Evolutionary conservation across 495 filamentous ascomycete species (phyloP).

Genomic region (Tuber indicum): DNA sequence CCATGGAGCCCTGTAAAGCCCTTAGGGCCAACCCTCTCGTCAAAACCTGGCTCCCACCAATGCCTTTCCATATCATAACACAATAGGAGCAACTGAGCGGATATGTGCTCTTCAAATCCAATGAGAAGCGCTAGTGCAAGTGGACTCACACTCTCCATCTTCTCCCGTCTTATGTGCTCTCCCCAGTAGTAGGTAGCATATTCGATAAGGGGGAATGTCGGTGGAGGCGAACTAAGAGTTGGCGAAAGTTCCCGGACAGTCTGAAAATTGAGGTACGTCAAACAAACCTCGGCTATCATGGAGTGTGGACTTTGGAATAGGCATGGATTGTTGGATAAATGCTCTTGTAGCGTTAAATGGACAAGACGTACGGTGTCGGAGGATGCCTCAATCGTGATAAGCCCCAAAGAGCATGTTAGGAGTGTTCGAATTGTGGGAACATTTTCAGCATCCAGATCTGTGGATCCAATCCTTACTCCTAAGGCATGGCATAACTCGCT

Average conservation of each 20-base stretch:
- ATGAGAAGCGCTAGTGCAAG: background rate
- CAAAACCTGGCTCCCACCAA: background rate
- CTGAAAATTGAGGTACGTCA: background rate
- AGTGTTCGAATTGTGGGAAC: background rate
- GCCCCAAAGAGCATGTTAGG: background rate
- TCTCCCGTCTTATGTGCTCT: background rate
- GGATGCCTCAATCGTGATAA: background rate
- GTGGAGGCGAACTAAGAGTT: fast-evolving
- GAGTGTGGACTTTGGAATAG: background rate
- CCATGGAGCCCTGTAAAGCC: background rate
- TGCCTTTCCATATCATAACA: background rate
- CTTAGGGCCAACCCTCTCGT: background rate
- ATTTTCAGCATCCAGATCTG: background rate
- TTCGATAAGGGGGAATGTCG: background rate
- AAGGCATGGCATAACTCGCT: background rate
- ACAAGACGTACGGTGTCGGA: background rate
- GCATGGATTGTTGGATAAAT: background rate
- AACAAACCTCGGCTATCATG: background rate
- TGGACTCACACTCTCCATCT: background rate
- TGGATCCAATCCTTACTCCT: background rate
- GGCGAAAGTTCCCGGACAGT: background rate
- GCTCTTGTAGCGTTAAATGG: background rate
- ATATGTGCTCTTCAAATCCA: background rate
- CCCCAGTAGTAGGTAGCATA: background rate
- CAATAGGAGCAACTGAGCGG: background rate